A percentile compares a stretch with the other conserved stretches of the same genome.
Conservation (phyloP, 331 rosid species). For the Acacia concinna region DNA sequence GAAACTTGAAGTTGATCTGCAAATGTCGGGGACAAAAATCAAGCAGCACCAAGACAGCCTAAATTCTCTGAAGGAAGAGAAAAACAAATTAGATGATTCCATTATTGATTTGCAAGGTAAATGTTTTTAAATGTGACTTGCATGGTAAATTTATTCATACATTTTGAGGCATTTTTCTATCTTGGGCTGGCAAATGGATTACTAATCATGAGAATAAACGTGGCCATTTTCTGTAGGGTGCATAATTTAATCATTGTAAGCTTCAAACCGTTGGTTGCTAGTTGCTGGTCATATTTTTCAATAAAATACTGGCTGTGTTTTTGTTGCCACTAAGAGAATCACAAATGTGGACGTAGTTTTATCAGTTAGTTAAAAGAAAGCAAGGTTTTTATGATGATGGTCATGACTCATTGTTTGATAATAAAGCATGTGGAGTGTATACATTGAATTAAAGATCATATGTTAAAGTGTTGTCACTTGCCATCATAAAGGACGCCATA, state of each 20-base stretch:
- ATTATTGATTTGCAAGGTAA: slow-evolving; percentile 79
- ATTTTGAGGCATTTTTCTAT: slow-evolving; percentile 23
- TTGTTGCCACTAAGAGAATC: slow-evolving; percentile 11
- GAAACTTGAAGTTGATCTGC: slow-evolving; percentile 75
- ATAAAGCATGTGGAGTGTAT: neutral
- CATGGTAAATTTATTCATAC: slow-evolving; percentile 54
- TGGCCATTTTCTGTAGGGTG: slow-evolving; percentile 13
- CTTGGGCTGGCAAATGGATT: slow-evolving; percentile 23
- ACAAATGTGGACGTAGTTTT: slow-evolving; percentile 6
- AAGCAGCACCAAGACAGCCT: slow-evolving; percentile 76
- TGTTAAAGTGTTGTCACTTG: neutral
- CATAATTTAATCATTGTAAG: slow-evolving; percentile 7
- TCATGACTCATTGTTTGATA: slow-evolving; percentile 19
- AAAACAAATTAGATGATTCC: slow-evolving; percentile 58
- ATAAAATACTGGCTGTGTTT: slow-evolving; percentile 14
- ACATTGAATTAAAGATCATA: slow-evolving; percentile 14
- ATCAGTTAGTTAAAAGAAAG: slow-evolving; percentile 9
- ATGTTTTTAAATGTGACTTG: slow-evolving; percentile 36
- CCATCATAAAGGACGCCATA: slow-evolving; percentile 10
- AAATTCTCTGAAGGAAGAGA: slow-evolving; percentile 51
- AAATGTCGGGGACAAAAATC: slow-evolving; percentile 52
- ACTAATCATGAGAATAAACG: slow-evolving; percentile 9
- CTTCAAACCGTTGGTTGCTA: slow-evolving; percentile 18
- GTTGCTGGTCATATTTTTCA: neutral
- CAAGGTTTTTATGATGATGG: slow-evolving; percentile 9